phyloP scores from a whole-genome alignment of 2,329 filamentous ascomycete genomes.

The Apiospora hydei region DNA sequence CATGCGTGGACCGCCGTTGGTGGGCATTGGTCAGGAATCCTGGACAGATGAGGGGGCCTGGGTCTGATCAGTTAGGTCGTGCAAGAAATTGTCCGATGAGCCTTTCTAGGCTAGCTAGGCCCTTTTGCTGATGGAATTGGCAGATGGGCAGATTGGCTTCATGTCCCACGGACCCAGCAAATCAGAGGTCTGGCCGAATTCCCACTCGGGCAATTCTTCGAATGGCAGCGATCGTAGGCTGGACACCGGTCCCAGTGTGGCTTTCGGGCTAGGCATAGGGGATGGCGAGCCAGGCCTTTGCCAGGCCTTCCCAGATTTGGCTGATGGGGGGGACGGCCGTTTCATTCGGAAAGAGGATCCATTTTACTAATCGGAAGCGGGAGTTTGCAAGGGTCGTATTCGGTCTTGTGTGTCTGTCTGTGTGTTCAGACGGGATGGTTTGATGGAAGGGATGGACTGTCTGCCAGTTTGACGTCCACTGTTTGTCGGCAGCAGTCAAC shows the following conservation, averaged over 20 bases:
- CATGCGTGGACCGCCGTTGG: conserved; percentile 14
- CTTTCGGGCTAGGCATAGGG: conserved; percentile 8
- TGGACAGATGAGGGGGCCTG: not conserved
- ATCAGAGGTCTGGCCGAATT: not conserved
- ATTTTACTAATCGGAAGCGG: not conserved
- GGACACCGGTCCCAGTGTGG: not conserved
- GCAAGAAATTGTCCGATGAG: conserved; percentile 14
- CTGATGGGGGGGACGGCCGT: conserved; percentile 3
- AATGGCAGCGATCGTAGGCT: conserved; percentile 3
- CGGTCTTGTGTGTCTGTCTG: not conserved
- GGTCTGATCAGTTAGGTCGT: conserved; percentile 15
- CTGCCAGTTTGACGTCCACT: not conserved
- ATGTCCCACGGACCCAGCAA: not conserved
- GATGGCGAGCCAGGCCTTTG: not conserved
- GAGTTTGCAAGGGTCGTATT: not conserved
- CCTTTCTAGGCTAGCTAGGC: not conserved
- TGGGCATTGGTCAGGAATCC: not conserved
- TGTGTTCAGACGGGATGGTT: not conserved
- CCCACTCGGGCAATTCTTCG: conserved; percentile 14
- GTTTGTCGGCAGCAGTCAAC: not conserved
- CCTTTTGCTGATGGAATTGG: not conserved
- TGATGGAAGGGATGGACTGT: not conserved
- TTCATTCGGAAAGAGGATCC: conserved; percentile 8
- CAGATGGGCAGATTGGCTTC: conserved; percentile 6
- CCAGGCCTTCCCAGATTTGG: conserved; percentile 7